Conservation (phyloP, 305 asterid genomes). For the Fraxinus dipetala region DNA sequence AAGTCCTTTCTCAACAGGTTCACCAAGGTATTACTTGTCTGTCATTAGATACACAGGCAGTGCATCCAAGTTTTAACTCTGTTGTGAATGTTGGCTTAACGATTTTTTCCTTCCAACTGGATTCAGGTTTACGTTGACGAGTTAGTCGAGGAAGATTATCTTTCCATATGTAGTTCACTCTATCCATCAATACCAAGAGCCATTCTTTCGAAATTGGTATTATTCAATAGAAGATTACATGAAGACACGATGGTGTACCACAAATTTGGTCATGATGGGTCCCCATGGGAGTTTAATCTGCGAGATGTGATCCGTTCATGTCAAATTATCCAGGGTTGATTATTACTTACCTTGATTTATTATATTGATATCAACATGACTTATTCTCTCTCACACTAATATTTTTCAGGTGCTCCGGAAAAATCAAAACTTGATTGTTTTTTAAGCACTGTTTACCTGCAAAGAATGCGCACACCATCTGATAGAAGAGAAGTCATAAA, state of each 20-base stretch:
- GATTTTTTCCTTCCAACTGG: conserved; percentile 21
- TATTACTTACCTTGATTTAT: conserved; percentile 14
- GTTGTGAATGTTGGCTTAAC: not conserved
- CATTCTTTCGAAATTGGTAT: conserved; percentile 57
- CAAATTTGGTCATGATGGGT: conserved; percentile 86
- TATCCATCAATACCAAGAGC: conserved; percentile 62
- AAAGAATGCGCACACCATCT: conserved; percentile 87
- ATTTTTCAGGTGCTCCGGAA: conserved; percentile 57
- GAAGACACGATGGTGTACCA: conserved; percentile 71
- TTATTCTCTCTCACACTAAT: conserved; percentile 15
- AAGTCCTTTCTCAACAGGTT: conserved; percentile 95
- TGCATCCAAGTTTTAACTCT: not conserved
- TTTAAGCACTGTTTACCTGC: conserved; percentile 77
- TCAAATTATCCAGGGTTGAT: conserved; percentile 71
- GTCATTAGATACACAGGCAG: conserved; percentile 10
- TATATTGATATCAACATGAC: conserved; percentile 5
- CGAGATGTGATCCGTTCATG: conserved; percentile 97
- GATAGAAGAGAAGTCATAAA: conserved; percentile 72
- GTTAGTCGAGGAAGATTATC: conserved; percentile 78
- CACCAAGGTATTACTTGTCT: conserved; percentile 63
- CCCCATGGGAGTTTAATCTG: conserved; percentile 99
- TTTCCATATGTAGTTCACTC: conserved; percentile 69
- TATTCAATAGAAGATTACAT: conserved; percentile 68
- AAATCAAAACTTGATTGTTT: conserved; percentile 59
- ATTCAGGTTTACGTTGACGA: conserved; percentile 92